Base-by-base conservation (phyloP, 78 protist genomes). In the Chrysochromulina tobinii region DNA sequence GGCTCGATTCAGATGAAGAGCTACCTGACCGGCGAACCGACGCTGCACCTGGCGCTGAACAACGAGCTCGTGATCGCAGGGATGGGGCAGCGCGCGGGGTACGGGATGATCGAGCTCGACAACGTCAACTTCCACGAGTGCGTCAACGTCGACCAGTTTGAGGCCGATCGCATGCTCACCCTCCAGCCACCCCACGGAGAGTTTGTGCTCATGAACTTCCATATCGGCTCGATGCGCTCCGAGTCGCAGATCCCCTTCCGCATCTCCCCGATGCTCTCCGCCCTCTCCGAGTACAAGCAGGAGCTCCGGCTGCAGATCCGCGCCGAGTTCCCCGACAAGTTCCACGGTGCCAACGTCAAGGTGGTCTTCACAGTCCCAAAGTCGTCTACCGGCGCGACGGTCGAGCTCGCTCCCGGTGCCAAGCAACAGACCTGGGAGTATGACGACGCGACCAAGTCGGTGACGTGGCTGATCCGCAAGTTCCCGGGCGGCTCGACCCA, bases 1-100 rank as follows among this genome's bases (percentile, higher is more conserved):
- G 98, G 98, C n/a, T 89, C 92, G 58, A 96, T 97, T 58, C 92
- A 92, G 59, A 96, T 97, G 96, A 96, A 95, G 91, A 66, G 94
- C 23, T 97, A 91, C 92, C 66, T 97, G 21, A 68, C 84, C 5
- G 97, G 98, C 48, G 75, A 75, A 6, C 98, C 98, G n/a, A 90
- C 73, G 50, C 64, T 97, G 84, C 87, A 91, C 67, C 87, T 97
- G 7, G 98, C 97, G 3, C 72, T 97, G 27, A 96, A 95, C 88
- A 93, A 95, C 54, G 97, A 96, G 12, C 93, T 97, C 17, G 85
- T 14, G 12, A 90, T 97, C 59, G 93, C 83, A 5, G 0, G 68
- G 12, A 7, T 59, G 64, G 23, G 7, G 23, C 23, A 7, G 12
- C 64, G 11, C 48, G 87, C 23, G 50, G 87, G 87, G 25, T 87